A percentile compares a stretch with the other conserved stretches of the same genome.
phyloP scores from a whole-genome alignment of 1,139 yeast genomes.

The Candida anutae region DNA sequence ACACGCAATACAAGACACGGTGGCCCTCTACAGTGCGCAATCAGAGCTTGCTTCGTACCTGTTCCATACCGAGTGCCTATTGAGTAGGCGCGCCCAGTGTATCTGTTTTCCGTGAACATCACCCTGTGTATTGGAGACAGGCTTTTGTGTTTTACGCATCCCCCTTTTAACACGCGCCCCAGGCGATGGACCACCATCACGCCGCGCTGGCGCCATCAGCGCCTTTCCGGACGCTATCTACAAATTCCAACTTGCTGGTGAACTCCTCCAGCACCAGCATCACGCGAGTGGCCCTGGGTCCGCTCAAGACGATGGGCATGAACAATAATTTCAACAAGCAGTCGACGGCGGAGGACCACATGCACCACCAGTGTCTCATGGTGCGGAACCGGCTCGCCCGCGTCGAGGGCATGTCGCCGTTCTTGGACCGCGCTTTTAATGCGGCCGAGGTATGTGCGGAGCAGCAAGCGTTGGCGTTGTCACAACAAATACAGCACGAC shows the following conservation, averaged over 20 bases:
- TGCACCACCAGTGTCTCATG: slow-evolving; percentile 62
- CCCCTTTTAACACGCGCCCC: too few relatives aligned
- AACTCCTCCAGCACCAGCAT: slow-evolving; percentile 23
- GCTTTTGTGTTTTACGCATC: too few relatives aligned
- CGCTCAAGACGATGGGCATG: slow-evolving; percentile 29
- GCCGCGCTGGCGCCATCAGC: slow-evolving; percentile 8
- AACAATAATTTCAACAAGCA: slow-evolving; percentile 48
- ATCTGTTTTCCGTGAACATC: too few relatives aligned
- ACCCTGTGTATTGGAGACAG: too few relatives aligned
- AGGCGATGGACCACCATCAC: too few relatives aligned
- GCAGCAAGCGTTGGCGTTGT: slow-evolving; percentile 60
- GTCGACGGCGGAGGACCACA: slow-evolving; percentile 62
- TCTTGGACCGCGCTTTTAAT: slow-evolving; percentile 47
- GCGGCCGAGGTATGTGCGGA: slow-evolving; percentile 62
- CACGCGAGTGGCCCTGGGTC: slow-evolving; percentile 36
- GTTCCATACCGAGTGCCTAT: too few relatives aligned
- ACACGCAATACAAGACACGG: too few relatives aligned
- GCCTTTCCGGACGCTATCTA: slow-evolving; percentile 32
- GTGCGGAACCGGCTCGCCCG: slow-evolving; percentile 51
- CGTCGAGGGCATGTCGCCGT: slow-evolving; percentile 69
- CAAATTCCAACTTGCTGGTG: slow-evolving; percentile 24
- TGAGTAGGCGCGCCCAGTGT: too few relatives aligned
- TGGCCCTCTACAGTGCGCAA: too few relatives aligned
- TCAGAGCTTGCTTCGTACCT: too few relatives aligned
- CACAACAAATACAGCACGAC: slow-evolving; percentile 19